Conservation (phyloP, 2,329 filamentous ascomycete species). For the Aureobasidium sp. region DNA sequence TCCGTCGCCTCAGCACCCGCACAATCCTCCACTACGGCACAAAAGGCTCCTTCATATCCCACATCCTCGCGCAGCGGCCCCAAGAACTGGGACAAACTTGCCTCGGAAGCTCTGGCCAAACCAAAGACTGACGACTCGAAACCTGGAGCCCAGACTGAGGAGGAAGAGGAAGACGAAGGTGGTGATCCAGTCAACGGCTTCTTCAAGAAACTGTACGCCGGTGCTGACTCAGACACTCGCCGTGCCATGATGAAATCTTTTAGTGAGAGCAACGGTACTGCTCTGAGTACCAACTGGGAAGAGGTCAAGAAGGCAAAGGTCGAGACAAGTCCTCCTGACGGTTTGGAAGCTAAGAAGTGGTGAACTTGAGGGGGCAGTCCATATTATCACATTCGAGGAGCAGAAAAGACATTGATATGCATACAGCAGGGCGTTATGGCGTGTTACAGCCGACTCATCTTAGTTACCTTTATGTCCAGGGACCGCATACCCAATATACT, state of each 20-base stretch:
- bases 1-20: neutral
- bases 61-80: slow-evolving; percentile 75
- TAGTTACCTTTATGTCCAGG: no score
- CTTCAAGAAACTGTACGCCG: slow-evolving; percentile 83
- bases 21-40: slow-evolving; percentile 12
- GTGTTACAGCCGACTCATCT: neutral
- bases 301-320: slow-evolving; percentile 68
- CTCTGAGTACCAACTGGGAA: slow-evolving; percentile 83
- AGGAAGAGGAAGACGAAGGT: slow-evolving; percentile 44
- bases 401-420: neutral
- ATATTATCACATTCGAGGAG: no score
- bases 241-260: slow-evolving; percentile 98
- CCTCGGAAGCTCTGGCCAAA: slow-evolving; percentile 35
- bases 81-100: slow-evolving; percentile 87
- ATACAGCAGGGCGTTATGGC: neutral
- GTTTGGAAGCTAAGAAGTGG: slow-evolving; percentile 70
- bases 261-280: slow-evolving; percentile 85
- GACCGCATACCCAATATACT: no score
- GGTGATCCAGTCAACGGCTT: slow-evolving; percentile 66
- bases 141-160: slow-evolving; percentile 28
- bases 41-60: slow-evolving; percentile 58
- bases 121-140: slow-evolving; percentile 17
- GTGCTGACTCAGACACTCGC: slow-evolving; percentile 66
- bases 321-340: slow-evolving; percentile 64
- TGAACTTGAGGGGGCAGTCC: no score